A percentile compares a stretch with the other conserved stretches of the same genome.
Conservation (phyloP, 306 rosid species). For the Gastrolobium bilobum region DNA sequence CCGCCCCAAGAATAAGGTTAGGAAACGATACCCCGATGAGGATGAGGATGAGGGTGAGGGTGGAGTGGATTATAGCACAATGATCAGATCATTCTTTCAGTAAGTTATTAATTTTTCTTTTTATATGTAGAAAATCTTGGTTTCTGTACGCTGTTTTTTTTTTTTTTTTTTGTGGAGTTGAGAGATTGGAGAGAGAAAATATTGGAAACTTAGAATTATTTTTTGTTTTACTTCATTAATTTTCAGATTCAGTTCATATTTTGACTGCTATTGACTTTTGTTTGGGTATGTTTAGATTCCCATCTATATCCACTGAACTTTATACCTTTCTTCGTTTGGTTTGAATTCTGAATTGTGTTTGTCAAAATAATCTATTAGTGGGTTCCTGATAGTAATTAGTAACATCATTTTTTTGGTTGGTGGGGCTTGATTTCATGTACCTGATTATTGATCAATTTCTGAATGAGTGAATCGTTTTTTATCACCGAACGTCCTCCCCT, state of each 20-base stretch:
- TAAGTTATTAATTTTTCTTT: slow-evolving; percentile 47
- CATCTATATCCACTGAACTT: background rate
- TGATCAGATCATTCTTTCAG: slow-evolving; percentile 79
- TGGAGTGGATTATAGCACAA: slow-evolving; percentile 51
- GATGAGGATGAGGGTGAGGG: slow-evolving; percentile 54
- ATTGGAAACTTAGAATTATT: background rate
- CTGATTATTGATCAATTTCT: background rate
- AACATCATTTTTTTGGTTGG: background rate
- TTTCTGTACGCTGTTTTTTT: slow-evolving; percentile 1
- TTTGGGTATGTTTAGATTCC: background rate
- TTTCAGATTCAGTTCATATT: background rate
- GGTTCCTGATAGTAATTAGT: background rate
- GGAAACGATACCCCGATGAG: slow-evolving; percentile 56
- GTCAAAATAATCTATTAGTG: background rate
- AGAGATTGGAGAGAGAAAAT: background rate
- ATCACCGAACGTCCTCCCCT: background rate
- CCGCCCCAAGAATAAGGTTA: slow-evolving; percentile 72
- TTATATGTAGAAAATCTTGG: slow-evolving; percentile 5
- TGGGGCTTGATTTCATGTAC: slow-evolving; percentile 12
- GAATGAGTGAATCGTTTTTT: background rate
- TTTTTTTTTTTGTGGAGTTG: too few relatives aligned
- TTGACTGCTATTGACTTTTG: slow-evolving; percentile 12
- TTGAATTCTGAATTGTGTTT: background rate
- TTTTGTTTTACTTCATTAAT: background rate
- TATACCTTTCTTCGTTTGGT: background rate